Percentiles rank a stretch among this genome's conserved stretches.
Conservation (phyloP, 2,329 filamentous ascomycete species). For the Diaporthe batatas region DNA sequence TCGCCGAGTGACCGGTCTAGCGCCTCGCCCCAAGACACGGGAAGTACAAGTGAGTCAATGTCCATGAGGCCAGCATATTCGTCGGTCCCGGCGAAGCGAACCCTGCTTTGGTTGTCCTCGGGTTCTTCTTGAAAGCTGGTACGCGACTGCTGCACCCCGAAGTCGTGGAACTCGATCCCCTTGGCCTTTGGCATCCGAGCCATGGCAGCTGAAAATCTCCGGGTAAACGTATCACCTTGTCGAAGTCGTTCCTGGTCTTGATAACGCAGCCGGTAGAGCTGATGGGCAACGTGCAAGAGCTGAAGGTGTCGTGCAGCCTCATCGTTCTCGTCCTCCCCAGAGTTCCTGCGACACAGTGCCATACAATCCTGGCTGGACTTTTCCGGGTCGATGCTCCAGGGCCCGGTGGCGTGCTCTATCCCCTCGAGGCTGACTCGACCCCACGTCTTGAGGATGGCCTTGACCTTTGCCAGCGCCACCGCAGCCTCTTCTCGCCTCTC, state of each 20-base stretch:
- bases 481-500: not conserved
- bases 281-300: conserved; percentile 24
- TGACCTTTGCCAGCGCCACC: conserved; percentile 14
- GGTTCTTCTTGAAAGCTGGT: not conserved
- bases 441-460: conserved; percentile 34
- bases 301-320: conserved; percentile 5
- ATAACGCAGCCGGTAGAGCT: conserved; percentile 32
- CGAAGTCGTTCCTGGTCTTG: conserved; percentile 32
- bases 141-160: not conserved
- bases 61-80: conserved; percentile 30
- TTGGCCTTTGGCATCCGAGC: conserved; percentile 36
- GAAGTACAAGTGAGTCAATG: conserved; percentile 35
- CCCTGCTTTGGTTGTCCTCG: not conserved
- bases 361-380: conserved; percentile 25
- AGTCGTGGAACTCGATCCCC: conserved; percentile 36
- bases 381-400: not conserved
- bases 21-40: conserved; percentile 35
- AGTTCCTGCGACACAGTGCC: conserved; percentile 19
- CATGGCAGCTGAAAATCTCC: conserved; percentile 32
- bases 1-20: conserved; percentile 3
- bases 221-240: conserved; percentile 13
- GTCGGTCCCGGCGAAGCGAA: not conserved
- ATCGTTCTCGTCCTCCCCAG: not conserved
- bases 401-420: not conserved
- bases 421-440: not conserved